A percentile compares a stretch with the other conserved stretches of the same genome.
Conservation (phyloP, 2,329 filamentous ascomycete species). For the Exophiala aquamarina region DNA sequence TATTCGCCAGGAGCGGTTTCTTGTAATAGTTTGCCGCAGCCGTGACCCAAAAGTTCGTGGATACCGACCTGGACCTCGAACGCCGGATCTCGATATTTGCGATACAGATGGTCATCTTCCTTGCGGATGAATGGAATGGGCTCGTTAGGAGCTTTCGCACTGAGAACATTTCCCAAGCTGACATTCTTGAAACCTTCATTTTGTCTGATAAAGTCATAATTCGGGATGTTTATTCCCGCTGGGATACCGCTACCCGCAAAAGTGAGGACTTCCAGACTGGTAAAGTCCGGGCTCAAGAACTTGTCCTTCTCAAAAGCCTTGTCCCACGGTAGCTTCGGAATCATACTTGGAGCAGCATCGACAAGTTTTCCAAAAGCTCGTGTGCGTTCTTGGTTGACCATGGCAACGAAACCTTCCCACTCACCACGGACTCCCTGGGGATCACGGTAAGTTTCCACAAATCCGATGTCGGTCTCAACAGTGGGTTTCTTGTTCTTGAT, state of each 20-base stretch:
- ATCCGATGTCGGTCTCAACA: constrained; percentile 79
- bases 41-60: constrained; percentile 85
- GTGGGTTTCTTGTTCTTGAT: constrained; percentile 78
- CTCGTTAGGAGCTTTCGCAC: constrained; percentile 88
- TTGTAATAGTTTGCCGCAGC: constrained; percentile 89
- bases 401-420: constrained; percentile 81
- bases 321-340: constrained; percentile 85
- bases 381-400: constrained; percentile 85
- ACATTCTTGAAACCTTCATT: constrained; percentile 68
- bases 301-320: constrained; percentile 93
- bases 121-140: constrained; percentile 86
- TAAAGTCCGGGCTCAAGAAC: constrained; percentile 94
- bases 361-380: constrained; percentile 84
- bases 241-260: constrained; percentile 68
- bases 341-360: constrained; percentile 74
- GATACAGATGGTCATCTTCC: constrained; percentile 73
- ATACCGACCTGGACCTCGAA: constrained; percentile 97
- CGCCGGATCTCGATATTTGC: constrained; percentile 78
- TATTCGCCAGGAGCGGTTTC: constrained; percentile 78
- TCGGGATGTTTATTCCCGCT: constrained; percentile 58
- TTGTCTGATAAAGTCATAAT: constrained; percentile 61
- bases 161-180: constrained; percentile 87
- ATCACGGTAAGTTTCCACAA: constrained; percentile 83
- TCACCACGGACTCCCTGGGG: constrained; percentile 78
- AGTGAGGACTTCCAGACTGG: constrained; percentile 84